A percentile compares a stretch with the other conserved stretches of the same genome.
Conservation (phyloP, 305 asterid species). For the Euphrasia arctica region DNA sequence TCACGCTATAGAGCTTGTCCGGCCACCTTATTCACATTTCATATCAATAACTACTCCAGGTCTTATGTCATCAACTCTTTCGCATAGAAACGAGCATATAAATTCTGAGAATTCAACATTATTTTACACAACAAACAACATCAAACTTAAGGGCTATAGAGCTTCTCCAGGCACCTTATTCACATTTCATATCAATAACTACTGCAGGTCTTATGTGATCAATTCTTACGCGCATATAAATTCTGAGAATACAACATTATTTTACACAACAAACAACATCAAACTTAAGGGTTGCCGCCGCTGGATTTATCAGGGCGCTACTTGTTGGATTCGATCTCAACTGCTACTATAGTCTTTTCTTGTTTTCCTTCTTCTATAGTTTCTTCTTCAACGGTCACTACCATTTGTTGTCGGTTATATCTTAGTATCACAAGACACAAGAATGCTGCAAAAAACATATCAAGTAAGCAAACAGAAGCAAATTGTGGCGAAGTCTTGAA, state of each 20-base stretch:
- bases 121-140: not conserved
- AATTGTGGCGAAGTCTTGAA: not conserved
- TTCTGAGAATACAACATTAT: too few relatives aligned
- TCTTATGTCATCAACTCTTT: too few relatives aligned
- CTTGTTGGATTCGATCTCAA: constrained; percentile 31
- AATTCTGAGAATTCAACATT: not conserved
- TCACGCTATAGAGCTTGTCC: too few relatives aligned
- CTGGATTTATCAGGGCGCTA: constrained; percentile 1
- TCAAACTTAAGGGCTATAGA: not conserved
- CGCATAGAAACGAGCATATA: too few relatives aligned
- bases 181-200: too few relatives aligned
- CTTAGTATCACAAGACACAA: constrained; percentile 66
- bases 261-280: not conserved
- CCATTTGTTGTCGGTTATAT: constrained; percentile 51
- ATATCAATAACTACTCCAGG: too few relatives aligned
- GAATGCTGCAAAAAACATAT: constrained; percentile 55
- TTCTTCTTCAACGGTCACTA: constrained; percentile 24
- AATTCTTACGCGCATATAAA: too few relatives aligned
- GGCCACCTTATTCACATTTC: too few relatives aligned
- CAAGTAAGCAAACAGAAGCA: not conserved
- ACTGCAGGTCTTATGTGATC: too few relatives aligned
- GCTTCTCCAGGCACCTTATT: too few relatives aligned
- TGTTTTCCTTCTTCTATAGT: constrained; percentile 28
- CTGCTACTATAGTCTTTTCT: constrained; percentile 50
- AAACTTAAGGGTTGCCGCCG: not conserved